A percentile compares a stretch with the other conserved stretches of the same genome.
Evolutionary conservation across 306 rosid species (phyloP).

Genomic region (Acacia crassicarpa): DNA sequence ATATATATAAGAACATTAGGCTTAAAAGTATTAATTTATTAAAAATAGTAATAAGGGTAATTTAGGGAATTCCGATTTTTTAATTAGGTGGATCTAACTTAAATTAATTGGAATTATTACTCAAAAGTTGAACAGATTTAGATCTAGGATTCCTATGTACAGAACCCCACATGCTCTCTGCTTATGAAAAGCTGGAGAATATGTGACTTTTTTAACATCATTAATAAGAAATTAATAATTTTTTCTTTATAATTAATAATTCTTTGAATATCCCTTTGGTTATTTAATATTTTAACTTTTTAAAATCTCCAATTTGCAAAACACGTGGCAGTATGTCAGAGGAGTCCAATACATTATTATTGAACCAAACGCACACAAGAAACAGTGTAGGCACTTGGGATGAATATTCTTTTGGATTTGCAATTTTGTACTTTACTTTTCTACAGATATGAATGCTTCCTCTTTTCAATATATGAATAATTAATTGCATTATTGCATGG

Average conservation of each 20-base stretch:
- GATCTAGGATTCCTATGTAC: conserved; percentile 66
- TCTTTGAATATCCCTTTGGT: conserved; percentile 15
- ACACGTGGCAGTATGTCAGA: conserved; percentile 39
- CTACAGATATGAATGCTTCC: conserved; percentile 27
- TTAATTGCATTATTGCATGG: conserved; percentile 20
- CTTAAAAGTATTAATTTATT: neutral
- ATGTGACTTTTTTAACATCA: conserved; percentile 52
- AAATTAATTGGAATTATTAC: conserved; percentile 33
- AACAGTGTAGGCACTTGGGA: conserved; percentile 27
- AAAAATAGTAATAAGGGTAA: conserved; percentile 10
- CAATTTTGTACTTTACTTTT: conserved; percentile 34
- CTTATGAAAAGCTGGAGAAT: conserved; percentile 72
- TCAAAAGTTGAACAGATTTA: conserved; percentile 49
- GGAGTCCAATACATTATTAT: conserved; percentile 34
- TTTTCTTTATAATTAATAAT: conserved; percentile 33
- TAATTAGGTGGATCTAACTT: conserved; percentile 27
- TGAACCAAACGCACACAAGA: conserved; percentile 26
- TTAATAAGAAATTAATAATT: conserved; percentile 30
- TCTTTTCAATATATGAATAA: conserved; percentile 28
- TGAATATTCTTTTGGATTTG: conserved; percentile 56
- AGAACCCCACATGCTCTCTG: conserved; percentile 71
- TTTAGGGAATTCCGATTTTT: conserved; percentile 14
- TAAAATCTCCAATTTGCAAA: conserved; percentile 26
- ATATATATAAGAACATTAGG: neutral
- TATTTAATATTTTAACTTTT: conserved; percentile 19